Evolutionary conservation across 371 early-diverging fungal genomes (phyloP).

Genomic region (Mortierella sp.): DNA sequence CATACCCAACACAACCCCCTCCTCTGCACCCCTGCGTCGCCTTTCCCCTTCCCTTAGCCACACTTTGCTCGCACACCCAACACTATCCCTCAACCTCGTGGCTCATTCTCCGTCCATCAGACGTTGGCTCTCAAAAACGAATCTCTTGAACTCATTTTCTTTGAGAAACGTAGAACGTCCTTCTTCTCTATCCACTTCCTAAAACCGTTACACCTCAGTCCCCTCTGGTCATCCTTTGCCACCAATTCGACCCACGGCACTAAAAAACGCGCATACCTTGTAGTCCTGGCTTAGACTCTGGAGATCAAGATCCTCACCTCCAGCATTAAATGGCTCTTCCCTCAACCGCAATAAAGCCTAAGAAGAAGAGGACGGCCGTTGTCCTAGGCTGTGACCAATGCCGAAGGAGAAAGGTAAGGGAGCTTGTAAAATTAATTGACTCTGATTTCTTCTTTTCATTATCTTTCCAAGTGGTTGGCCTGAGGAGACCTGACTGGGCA

Average conservation of each 20-base stretch:
- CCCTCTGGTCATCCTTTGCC: too few species aligned
- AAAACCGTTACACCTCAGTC: neutral
- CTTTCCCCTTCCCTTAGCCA: neutral
- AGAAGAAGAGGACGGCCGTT: constrained; percentile 53
- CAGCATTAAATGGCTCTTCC: constrained; percentile 17
- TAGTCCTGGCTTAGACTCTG: neutral
- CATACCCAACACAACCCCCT: neutral
- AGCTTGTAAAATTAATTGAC: neutral
- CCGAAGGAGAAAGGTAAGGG: constrained; percentile 51
- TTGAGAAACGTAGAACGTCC: constrained; percentile 10
- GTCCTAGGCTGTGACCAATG: constrained; percentile 55
- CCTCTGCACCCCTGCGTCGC: too few species aligned
- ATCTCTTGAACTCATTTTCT: neutral
- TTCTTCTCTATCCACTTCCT: constrained; percentile 10
- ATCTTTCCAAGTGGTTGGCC: too few species aligned
- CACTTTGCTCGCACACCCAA: neutral
- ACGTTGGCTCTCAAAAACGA: neutral
- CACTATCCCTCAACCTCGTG: neutral
- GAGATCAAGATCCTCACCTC: neutral
- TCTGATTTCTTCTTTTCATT: neutral
- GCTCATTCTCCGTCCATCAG: neutral
- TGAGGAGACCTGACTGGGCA: too few species aligned
- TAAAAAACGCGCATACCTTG: neutral
- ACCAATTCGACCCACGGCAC: neutral
- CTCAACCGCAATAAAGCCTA: constrained; percentile 45